Evolutionary conservation across 306 rosid genomes (phyloP).

Genomic region (Lathyrus tuberosus): DNA sequence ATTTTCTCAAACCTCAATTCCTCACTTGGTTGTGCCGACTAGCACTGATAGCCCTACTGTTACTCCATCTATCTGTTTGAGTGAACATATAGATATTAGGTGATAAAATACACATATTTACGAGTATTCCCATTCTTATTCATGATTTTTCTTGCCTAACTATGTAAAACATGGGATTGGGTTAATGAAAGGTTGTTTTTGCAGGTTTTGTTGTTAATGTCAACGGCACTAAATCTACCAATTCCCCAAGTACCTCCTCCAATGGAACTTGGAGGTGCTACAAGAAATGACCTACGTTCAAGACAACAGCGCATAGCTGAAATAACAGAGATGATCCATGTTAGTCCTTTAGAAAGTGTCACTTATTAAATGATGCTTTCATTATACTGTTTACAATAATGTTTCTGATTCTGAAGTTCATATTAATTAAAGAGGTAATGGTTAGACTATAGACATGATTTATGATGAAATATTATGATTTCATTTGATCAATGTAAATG

Average conservation of each 20-base stretch:
- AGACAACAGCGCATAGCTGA: conserved; percentile 92
- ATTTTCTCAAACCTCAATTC: conserved; percentile 10
- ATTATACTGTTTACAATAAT: conserved; percentile 18
- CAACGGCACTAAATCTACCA: conserved; percentile 74
- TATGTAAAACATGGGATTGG: conserved; percentile 11
- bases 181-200: conserved; percentile 26
- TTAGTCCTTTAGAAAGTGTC: conserved; percentile 52
- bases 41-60: not conserved
- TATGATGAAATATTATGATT: not conserved
- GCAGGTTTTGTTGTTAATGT: conserved; percentile 90
- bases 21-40: conserved; percentile 7
- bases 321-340: conserved; percentile 99
- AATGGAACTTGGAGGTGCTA: conserved; percentile 45
- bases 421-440: not conserved
- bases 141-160: conserved; percentile 4
- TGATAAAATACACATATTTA: conserved; percentile 9
- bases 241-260: conserved; percentile 46
- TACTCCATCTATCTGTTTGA: not conserved
- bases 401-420: not conserved
- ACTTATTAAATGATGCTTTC: conserved; percentile 34
- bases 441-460: not conserved
- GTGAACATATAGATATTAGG: conserved; percentile 3
- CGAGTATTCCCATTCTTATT: conserved; percentile 6
- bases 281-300: conserved; percentile 64
- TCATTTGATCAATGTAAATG: not conserved